Evolutionary conservation across 768 basidiomycete species (phyloP), one percentile per base, ranked within the genome.

Genomic region (Trametes coccinea): DNA sequence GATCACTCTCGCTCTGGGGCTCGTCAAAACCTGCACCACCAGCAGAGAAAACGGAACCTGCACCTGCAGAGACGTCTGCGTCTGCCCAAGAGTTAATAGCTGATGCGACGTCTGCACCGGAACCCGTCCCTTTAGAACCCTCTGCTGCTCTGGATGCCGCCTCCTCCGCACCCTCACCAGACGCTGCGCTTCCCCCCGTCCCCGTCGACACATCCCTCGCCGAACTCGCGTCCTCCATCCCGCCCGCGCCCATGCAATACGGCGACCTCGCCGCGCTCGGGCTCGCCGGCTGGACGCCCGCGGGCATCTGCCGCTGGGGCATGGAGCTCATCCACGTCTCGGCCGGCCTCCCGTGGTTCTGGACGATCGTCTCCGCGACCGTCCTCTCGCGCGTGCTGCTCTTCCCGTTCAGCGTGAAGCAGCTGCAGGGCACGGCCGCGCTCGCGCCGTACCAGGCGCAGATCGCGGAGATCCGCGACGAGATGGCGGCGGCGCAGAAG

Each of bases 341-440:
- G 50, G 84, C 85, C 0, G 87, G 86, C 40, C 74, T 93, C 61
- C 87, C 89, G 0, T 95, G 93, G 92, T 90, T 90, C 77, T 84
- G 86, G 80, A 89, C 92, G 50, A 90, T 95, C 73, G 74, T 93
- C 46, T 77, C 75, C 4, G 84, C 86, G 31, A 84, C 87, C 30
- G 56, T 88, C 10, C 69, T 86, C 69, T 85, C 88, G 78, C 85
- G 89, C 22, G 51, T 82, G 17, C 48, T 81, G 51, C 78, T 90
- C 48, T 71, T 92, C 53, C 90, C 90, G 2, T 75, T 89, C 66
- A 75, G 82, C 29, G 75, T 92, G 51, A 76, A 77, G 56, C 80
- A 80, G 54, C 72, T 86, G 63, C 84, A 82, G 60, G 84, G 84
- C 66, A 76, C 83, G 2, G 82, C 87, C 2, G 79, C 82, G 14